Evolutionary conservation across 1,284 basidiomycete species (phyloP).

Genomic region (Dichomitus squalens): DNA sequence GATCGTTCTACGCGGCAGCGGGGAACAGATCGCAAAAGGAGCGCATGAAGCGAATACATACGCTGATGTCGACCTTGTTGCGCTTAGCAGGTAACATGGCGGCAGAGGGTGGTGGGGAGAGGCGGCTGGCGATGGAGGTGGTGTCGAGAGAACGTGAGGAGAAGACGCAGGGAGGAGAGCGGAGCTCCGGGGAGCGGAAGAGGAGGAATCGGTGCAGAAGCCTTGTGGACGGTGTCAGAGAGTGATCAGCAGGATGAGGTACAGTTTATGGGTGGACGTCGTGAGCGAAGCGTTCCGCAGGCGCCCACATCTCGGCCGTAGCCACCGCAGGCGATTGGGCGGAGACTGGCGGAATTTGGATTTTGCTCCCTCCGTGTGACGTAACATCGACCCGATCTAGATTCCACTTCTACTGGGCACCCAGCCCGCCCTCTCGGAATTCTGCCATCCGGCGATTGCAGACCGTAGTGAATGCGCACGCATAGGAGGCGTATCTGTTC

Average conservation of each 20-base stretch:
- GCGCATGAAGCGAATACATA: constrained; percentile 43
- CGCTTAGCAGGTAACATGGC: constrained; percentile 81
- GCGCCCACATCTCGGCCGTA: not conserved
- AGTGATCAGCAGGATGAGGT: not conserved
- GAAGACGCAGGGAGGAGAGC: constrained; percentile 10
- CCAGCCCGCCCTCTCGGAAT: too few species aligned
- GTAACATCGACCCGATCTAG: constrained; percentile 7
- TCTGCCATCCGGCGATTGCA: too few species aligned
- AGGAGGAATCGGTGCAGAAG: constrained; percentile 10
- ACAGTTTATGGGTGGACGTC: constrained; percentile 17
- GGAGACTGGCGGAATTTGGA: constrained; percentile 17
- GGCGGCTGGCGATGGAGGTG: not conserved
- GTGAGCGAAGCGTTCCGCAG: constrained; percentile 3
- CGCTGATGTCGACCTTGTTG: constrained; percentile 92
- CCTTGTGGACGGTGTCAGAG: constrained; percentile 20
- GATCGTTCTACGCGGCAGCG: not conserved
- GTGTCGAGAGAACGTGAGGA: not conserved
- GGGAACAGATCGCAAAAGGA: not conserved
- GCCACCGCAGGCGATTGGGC: not conserved
- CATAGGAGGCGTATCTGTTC: too few species aligned
- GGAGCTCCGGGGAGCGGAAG: constrained; percentile 18
- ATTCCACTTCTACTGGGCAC: not conserved
- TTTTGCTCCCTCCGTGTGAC: constrained; percentile 7
- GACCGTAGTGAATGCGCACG: too few species aligned
- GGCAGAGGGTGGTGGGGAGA: constrained; percentile 20